Base-by-base conservation (phyloP, 2,329 filamentous ascomycete species). In the Sclerotinia minor region DNA sequence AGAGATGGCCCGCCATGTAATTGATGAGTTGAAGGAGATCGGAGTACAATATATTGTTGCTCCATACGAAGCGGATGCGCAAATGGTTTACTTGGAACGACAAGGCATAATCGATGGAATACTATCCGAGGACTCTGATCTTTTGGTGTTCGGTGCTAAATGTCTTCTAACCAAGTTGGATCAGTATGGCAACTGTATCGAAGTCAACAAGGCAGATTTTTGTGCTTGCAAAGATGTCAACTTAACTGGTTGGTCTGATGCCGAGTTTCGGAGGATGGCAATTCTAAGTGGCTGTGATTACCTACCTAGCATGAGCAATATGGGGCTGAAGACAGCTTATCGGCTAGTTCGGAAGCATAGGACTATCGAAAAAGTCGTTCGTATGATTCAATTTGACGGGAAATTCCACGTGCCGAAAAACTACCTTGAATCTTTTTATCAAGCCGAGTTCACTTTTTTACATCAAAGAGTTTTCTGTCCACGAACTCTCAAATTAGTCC, bases 261-360 rank as follows among this genome's bases (percentile, higher is more conserved):
- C 84, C 13, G 92, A 97, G 73, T 99, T 99, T 75, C 87, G 95
- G 69, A 89, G 88, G 65, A 99, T 99, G 95, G 92, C 94, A 52
- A 99, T 99, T 72, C 81, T 99, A 69, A 97, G 93, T 76, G 95
- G 95, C 9, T 99, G 95, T 77, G 95, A 99, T 77, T 99, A 99
- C 78, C 84, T 98, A n/a, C 83, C 89, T 2, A 91, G 90, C 68
- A 91, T 99, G 70, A 89, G 87, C 67, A 90, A 90, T 63, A 87
- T 99, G 79, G 95, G 95, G 0, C 79, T 99, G 67, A 98, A 97
- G 82, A 98, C 94, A 7, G 94, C 95, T 0, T 91, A 99, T 79
- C 89, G 93, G 55, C 87, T 95, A 81, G 85, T 99, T 69, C 88
- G 94, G 69, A 97, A 96, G 78, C 87, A 97, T 80, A 97, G 94